Evolutionary conservation across 352 stramenopile species (phyloP), one percentile per base, ranked within the genome.

Genomic region (Halophytophthora polymorphica): DNA sequence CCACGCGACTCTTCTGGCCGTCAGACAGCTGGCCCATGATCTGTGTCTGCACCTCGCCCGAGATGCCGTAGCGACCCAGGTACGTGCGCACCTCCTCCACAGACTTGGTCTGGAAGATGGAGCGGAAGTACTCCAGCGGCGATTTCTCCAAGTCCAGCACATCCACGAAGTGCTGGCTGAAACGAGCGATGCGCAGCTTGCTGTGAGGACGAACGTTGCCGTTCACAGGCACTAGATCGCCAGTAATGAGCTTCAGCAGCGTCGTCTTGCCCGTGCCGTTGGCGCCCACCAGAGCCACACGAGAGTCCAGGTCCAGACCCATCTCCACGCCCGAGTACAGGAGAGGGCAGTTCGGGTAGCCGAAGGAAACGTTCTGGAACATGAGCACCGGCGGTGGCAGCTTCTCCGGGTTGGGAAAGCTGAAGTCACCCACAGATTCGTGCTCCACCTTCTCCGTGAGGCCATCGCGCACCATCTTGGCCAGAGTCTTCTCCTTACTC

Each of bases 81-180:
- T 98, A 98, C 45, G 88, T 98, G 34, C 93, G 84, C 60, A 97
- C 85, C 35, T 98, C 93, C 58, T 98, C 95, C 15, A 96, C 73
- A 12, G 90, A 95, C 71, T 98, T 97, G 47, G 80, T 88, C 29
- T 88, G 73, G 70, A 98, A 98, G 10, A 96, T 64, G 14, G 73
- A 88, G 46, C 93, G 95, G 67, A 99, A 98, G 74, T 98, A 99
- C 60, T 99, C 95, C 14, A 99, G 82, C 3, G 97, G 96, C 10
- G 88, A 88, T 73, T 96, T 86, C 21, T 83, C 73, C 56, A 99
- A 69, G 64, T 99, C 90, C n/a, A 99, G 72, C 34, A 99, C 91
- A 69, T 99, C 97, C 2, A 98, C 95, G 58, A 98, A 99, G 68
- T 99, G 97, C 79, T 99, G 97, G 58, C 93, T 98, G 73, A 98